phyloP scores from a whole-genome alignment of 257 asterid genomes.

The Gentiana dahurica region DNA sequence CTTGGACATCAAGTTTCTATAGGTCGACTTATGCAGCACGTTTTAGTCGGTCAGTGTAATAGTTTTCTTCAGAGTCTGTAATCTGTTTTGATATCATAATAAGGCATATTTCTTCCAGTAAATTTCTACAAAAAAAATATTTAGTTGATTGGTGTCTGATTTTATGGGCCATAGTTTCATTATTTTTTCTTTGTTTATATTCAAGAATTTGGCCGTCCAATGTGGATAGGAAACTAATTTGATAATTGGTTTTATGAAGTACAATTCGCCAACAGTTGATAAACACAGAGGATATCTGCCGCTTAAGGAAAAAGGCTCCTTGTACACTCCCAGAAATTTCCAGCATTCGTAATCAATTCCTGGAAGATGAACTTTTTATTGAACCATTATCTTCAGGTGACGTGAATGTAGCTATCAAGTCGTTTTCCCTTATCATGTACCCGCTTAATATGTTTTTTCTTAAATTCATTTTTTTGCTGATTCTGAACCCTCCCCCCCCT shows the following conservation, averaged over 20 bases:
- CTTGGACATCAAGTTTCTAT: too few species aligned
- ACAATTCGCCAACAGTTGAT: slow-evolving; percentile 67
- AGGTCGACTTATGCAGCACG: too few species aligned
- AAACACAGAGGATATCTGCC: slow-evolving; percentile 60
- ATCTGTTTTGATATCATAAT: too few species aligned
- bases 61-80: too few species aligned
- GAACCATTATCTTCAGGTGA: slow-evolving; percentile 55
- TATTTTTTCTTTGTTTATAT: not conserved
- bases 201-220: not conserved
- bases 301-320: slow-evolving; percentile 85
- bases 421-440: not conserved
- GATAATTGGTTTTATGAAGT: slow-evolving; percentile 27
- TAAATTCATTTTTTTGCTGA: not conserved
- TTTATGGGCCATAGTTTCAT: not conserved
- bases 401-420: slow-evolving; percentile 10
- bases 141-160: too few species aligned
- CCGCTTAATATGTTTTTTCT: not conserved
- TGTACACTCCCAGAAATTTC: slow-evolving; percentile 69
- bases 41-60: too few species aligned
- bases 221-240: slow-evolving; percentile 8
- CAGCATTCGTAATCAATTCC: slow-evolving; percentile 42
- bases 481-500: too few species aligned
- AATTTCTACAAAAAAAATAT: too few species aligned
- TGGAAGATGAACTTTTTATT: slow-evolving; percentile 55
- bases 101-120: too few species aligned